Evolutionary conservation across 805 yeast genomes (phyloP).

Genomic region (Lipomyces lipofer): DNA sequence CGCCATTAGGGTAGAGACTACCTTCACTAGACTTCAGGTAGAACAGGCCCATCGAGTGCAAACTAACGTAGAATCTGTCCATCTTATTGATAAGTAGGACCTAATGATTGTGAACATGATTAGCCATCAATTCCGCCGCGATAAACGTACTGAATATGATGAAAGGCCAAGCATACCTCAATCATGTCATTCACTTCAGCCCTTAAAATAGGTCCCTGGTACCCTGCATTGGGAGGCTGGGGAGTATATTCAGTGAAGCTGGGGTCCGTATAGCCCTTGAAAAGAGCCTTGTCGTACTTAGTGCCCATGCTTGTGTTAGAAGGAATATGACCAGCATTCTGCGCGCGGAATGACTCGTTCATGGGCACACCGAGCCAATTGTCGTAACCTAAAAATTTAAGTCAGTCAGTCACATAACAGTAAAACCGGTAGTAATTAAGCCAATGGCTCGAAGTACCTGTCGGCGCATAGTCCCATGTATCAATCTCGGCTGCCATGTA

Average conservation of each 20-base stretch:
- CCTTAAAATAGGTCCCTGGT: slow-evolving; percentile 1
- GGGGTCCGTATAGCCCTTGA: background rate
- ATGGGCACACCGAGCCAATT: background rate
- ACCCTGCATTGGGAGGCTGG: background rate
- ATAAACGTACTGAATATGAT: background rate
- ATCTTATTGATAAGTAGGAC: background rate
- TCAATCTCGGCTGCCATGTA: slow-evolving; percentile 9
- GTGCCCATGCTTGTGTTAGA: background rate
- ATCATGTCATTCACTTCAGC: slow-evolving; percentile 6
- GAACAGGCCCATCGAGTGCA: slow-evolving; percentile 1
- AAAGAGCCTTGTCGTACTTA: slow-evolving; percentile 1
- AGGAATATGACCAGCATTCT: background rate
- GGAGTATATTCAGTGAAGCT: background rate
- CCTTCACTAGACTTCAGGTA: slow-evolving; percentile 6
- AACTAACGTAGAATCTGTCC: background rate
- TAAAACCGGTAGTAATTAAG: background rate
- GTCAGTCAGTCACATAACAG: too few relatives aligned
- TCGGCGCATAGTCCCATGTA: slow-evolving; percentile 5
- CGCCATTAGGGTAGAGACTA: background rate
- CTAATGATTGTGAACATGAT: background rate
- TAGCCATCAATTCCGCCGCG: background rate
- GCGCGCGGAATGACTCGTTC: slow-evolving; percentile 5
- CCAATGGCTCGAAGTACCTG: background rate
- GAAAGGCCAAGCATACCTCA: slow-evolving; percentile 1
- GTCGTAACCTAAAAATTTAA: background rate